Evolutionary conservation across 2,329 filamentous ascomycete genomes (phyloP), one percentile per base, ranked within the genome.

Genomic region (Phialophora chinensis): DNA sequence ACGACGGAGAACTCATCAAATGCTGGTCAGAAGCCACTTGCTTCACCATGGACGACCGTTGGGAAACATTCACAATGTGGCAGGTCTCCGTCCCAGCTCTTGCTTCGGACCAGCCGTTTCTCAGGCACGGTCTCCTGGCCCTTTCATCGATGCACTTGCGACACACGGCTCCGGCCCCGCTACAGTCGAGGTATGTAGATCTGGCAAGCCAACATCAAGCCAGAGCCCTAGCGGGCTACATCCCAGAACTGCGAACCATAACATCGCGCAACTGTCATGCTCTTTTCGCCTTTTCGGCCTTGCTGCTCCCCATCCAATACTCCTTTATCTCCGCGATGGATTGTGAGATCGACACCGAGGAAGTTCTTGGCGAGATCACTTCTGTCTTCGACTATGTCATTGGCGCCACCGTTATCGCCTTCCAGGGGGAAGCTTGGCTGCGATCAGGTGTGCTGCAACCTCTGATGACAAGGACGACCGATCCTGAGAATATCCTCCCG

Each of bases 101-200:
- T 47, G 78, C 78, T 5, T 68, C 79, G 1, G 70, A 73, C 54
- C 74, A 78, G 69, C 74, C 77, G 25, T 80, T 79, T 58, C 72
- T 80, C 20, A 75, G 79, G 74, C 76, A 76, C 56, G 78, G 78
- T 10, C 73, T 80, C n/a, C 69, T 80, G 44, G 77, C 78, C 0
- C 63, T 79, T 42, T 76, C 77, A 1, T 72, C 78, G 5, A 68
- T 79, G 60, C 78, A 80, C 64, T 75, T 75, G 14, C 77, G 58
- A 12, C 23, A 23, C 27, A 60, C 58, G 17, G 33, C 58, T 23
- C 29, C 58, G 8, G 4, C 42, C 6, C 29, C 42, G 7, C 27
- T 52, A 7, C 58, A 52, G 44, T 23, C 58, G 27, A 60, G 29
- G 29, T 60, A 60, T 27, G 17, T 60, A 25, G 58, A 52, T 17